Base-by-base conservation (phyloP, 192 early-diverging fungal species). In the Linnemannia hyalina region DNA sequence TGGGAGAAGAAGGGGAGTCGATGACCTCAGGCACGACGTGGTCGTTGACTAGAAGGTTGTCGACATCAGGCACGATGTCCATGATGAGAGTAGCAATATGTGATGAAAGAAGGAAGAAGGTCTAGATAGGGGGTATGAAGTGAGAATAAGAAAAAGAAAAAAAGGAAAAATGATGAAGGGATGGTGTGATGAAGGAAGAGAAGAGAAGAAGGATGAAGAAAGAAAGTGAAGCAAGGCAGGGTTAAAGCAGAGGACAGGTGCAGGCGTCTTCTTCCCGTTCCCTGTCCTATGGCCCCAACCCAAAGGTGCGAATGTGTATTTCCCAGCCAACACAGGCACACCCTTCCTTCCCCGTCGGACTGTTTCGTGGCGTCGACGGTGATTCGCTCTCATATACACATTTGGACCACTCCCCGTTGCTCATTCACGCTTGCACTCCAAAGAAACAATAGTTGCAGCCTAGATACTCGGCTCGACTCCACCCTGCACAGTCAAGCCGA, bases 31-130 rank as follows among this genome's bases (percentile, higher is more conserved):
- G 84, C 32, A 86, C 80, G 74, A 65, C 41, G 38, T 80, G 54
- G 75, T 80, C 74, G 47, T 70, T 46, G 55, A 41, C 49, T 20
- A 57, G 20, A 26, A 65, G 68, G 46, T 85, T 78, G 80, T 85
- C 83, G 32, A 86, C 54, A 42, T 86, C 84, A 80, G 84, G 84
- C 65, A 86, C 84, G 49, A 70, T 65, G 84, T 65, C 75, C 84
- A 86, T 86, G 63, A 74, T 85, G 77, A 55, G 46, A 55, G 35
- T 22, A 20, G 32, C 13, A 38, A 44, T 71, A 29, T 29, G 42
- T 32, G n/a, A 41, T 44, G 49, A 16, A 68, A 23, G 60, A 63
- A 4, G 22, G 26, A 41, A 60, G 29, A 20, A 7, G 23, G 22
- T 41, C 52, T 35, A 5, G 29, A 35, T 35, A 5, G 29, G 55